phyloP scores from a whole-genome alignment of 257 asterid species.

The Ballota nigra region DNA sequence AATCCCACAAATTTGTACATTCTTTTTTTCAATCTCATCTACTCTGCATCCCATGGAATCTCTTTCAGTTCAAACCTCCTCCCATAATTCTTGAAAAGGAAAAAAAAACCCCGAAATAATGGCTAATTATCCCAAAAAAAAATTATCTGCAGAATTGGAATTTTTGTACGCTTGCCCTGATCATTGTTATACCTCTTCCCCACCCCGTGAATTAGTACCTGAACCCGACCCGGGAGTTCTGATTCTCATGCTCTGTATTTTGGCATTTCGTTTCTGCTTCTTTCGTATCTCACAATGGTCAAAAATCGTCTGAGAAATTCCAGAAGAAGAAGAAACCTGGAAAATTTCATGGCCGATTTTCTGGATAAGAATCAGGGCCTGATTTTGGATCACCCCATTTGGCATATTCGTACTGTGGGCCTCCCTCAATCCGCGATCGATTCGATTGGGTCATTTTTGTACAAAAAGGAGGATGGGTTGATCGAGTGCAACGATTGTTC shows the following conservation, averaged over 20 bases:
- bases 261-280: conserved; percentile 41
- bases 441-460: conserved; percentile 50
- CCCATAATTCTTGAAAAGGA: too few relatives aligned
- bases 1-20: too few relatives aligned
- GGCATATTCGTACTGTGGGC: conserved; percentile 68
- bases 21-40: too few relatives aligned
- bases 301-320: conserved; percentile 30
- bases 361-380: conserved; percentile 45
- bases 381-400: conserved; percentile 51
- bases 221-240: conserved; percentile 14
- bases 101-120: too few relatives aligned
- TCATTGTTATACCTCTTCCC: conserved; percentile 13
- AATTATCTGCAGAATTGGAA: too few relatives aligned
- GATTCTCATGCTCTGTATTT: conserved; percentile 53
- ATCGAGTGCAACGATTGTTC: conserved; percentile 65
- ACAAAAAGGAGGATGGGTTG: conserved; percentile 36
- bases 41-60: too few relatives aligned
- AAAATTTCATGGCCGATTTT: conserved; percentile 21
- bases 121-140: too few relatives aligned
- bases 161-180: conserved; percentile 33
- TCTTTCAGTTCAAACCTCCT: too few relatives aligned
- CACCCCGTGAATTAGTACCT: conserved; percentile 3
- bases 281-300: conserved; percentile 43
- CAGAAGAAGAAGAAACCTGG: background rate
- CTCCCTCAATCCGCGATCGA: conserved; percentile 50